Base-by-base conservation (phyloP, 805 yeast species). In the Saccharomycopsis babjevae region DNA sequence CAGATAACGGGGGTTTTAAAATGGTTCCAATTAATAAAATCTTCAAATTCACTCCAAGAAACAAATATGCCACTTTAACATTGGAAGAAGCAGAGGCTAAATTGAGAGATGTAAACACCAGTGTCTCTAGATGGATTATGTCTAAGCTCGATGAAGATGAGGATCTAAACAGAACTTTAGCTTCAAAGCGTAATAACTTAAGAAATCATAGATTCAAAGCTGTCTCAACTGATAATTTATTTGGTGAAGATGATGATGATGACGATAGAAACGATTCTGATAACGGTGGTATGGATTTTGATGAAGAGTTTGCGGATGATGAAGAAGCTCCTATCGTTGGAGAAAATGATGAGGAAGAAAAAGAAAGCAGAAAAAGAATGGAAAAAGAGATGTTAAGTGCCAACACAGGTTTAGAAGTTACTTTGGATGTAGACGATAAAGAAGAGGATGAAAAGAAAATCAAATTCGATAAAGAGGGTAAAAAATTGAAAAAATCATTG, bases 241-340 rank as follows among this genome's bases (percentile, higher is more conserved):
- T 60, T 58, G 70, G 66, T 59, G 66, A 72, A 66, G 67, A 72
- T 43, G 71, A 72, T 43, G 73, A 68, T 54, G 77, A 68, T 43
- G 76, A 71, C 40, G 73, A 73, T 62, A 81, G 76, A 50, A 69
- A 83, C 63, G 89, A 84, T 66, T 85, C 90, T 11, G 96, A 90
- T 61, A 90, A 88, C 65, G 97, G 92, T 66, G 97, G 91, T 69
- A 75, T 94, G 68, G 99, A 93, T 74, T 93, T 79, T 69, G 97
- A 94, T 67, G 98, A 94, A 71, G 97, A 92, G 71, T 94, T 94
- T 73, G 97, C 94, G 32, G 99, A 94, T 72, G 99, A 94, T 72
- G 99, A 94, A 75, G 99, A 93, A 71, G 98, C 98, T 1, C 99
- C 99, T 34, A 88, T 94, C 62, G 83, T 93, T 79, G 79, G 60